Percentiles rank a stretch among this genome's conserved stretches.
Conservation (phyloP, 2,329 filamentous ascomycete genomes). For the Helotiales sp. region DNA sequence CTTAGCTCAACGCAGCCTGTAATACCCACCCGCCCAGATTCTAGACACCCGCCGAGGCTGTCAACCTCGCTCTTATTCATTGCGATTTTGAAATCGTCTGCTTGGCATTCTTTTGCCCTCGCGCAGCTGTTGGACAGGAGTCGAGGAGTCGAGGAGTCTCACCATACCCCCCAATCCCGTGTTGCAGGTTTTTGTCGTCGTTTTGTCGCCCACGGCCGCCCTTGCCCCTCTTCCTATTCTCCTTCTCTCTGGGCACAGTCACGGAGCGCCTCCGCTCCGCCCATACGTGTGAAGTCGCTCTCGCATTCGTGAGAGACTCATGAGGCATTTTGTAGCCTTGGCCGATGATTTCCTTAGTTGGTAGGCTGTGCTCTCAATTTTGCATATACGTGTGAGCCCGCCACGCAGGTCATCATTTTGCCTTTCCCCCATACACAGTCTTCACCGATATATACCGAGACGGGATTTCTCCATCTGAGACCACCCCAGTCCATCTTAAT, state of each 20-base stretch:
- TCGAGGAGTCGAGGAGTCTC: conserved; percentile 4
- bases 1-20: conserved; percentile 7
- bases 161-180: neutral
- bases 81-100: conserved; percentile 1
- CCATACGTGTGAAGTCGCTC: neutral
- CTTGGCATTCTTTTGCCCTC: conserved; percentile 4
- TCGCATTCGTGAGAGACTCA: neutral
- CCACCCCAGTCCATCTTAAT: neutral
- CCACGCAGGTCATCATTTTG: conserved; percentile 5
- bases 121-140: conserved; percentile 5
- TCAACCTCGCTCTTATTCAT: conserved; percentile 11
- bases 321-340: conserved; percentile 10
- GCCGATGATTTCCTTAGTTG: neutral
- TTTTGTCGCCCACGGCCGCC: neutral
- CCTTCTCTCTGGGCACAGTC: neutral
- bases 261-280: neutral
- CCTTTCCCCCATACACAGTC: neutral
- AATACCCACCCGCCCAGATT: neutral
- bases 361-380: conserved; percentile 6
- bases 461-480: conserved; percentile 5
- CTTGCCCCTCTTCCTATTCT: conserved; percentile 3
- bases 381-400: conserved; percentile 5
- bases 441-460: conserved; percentile 15
- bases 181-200: conserved; percentile 3
- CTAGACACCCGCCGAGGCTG: conserved; percentile 10